phyloP scores from a whole-genome alignment of 495 filamentous ascomycete species.

The Aspergillus ellipticus region DNA sequence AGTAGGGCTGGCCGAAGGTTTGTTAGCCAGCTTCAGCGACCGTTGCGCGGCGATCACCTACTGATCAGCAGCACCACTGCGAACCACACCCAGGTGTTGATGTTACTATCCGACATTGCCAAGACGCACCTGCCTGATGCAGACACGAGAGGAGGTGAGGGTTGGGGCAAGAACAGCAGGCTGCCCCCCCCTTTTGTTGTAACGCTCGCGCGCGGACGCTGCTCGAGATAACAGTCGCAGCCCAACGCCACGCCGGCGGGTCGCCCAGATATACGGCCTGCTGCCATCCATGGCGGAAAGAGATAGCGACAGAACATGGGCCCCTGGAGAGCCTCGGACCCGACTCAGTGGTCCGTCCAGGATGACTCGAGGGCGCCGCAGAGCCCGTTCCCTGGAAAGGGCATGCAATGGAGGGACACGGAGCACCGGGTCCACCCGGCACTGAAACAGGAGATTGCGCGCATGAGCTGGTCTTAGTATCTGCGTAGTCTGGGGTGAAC shows the following conservation, averaged over 20 bases:
- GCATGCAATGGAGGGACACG: too few species aligned
- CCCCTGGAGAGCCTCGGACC: too few species aligned
- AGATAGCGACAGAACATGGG: too few species aligned
- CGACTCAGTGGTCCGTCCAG: too few species aligned
- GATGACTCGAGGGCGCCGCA: too few species aligned
- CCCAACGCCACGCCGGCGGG: conserved; percentile 2
- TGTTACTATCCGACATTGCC: background rate
- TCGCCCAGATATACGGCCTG: background rate
- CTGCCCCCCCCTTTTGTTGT: background rate
- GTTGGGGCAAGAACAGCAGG: background rate
- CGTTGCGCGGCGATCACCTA: conserved; percentile 1
- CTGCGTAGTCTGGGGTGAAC: background rate
- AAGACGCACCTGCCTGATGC: background rate
- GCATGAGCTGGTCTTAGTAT: background rate
- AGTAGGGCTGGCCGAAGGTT: conserved; percentile 3
- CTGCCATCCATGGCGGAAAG: background rate
- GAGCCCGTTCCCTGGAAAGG: too few species aligned
- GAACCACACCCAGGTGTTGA: conserved; percentile 13
- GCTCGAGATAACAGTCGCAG: background rate
- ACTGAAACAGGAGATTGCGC: background rate
- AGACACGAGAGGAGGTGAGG: background rate
- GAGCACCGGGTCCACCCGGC: background rate
- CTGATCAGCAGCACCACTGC: conserved; percentile 13
- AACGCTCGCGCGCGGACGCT: background rate
- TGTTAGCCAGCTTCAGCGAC: background rate